Evolutionary conservation across 306 rosid genomes (phyloP).

Genomic region (Herpetospermum pedunculosum): DNA sequence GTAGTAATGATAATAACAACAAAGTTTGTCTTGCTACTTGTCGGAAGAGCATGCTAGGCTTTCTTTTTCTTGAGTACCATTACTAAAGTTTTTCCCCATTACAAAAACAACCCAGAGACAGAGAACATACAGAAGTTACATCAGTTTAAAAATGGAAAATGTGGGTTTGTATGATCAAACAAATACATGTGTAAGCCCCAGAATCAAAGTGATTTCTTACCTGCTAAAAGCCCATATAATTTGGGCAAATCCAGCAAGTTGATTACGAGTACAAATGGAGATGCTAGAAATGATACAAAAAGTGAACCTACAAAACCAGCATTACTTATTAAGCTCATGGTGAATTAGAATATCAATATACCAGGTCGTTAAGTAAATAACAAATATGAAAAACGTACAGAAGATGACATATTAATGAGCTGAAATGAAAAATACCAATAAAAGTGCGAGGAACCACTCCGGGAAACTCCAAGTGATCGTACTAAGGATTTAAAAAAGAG

Average conservation of each 20-base stretch:
- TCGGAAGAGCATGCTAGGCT: background rate
- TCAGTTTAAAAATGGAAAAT: background rate
- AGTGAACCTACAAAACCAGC: slow-evolving; percentile 44
- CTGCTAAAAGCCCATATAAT: slow-evolving; percentile 56
- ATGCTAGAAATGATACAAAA: slow-evolving; percentile 51
- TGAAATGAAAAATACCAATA: slow-evolving; percentile 36
- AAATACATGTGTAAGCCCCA: slow-evolving; percentile 1
- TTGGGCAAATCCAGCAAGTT: slow-evolving; percentile 63
- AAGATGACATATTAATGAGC: background rate
- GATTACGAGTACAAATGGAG: slow-evolving; percentile 42
- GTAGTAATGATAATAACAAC: background rate
- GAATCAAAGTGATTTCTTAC: slow-evolving; percentile 21
- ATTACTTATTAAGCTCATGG: slow-evolving; percentile 1
- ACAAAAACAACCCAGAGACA: background rate
- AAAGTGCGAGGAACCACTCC: slow-evolving; percentile 93
- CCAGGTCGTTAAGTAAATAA: background rate
- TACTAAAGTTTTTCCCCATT: background rate
- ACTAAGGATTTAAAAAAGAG: slow-evolving; percentile 25
- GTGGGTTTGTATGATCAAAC: background rate
- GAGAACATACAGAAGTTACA: background rate
- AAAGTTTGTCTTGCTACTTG: background rate
- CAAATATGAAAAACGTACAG: background rate
- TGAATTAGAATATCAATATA: background rate
- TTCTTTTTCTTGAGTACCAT: background rate
- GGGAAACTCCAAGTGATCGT: slow-evolving; percentile 90